These are phyloP conservation scores for Neospermospora avenae DNA, from an alignment of 2,329 filamentous ascomycete species.

Conservation along the genomic window DNA sequence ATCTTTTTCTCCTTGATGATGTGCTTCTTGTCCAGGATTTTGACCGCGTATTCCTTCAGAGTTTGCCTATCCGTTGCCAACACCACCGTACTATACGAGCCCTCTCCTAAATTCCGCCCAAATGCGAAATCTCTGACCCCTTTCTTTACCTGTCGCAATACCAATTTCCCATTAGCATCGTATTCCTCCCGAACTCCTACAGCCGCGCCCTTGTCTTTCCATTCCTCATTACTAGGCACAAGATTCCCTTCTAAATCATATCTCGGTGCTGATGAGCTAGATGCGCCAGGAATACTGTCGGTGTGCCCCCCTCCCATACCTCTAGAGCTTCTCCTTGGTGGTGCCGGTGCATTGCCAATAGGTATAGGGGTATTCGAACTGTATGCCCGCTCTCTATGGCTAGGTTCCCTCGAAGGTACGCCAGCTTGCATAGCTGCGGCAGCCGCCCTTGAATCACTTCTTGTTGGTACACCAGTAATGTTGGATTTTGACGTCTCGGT, in stretches of 20 bases:
- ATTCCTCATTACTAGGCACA: conserved; percentile 73
- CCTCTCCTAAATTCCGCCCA: conserved; percentile 85
- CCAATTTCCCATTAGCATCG: conserved; percentile 77
- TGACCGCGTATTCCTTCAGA: conserved; percentile 94
- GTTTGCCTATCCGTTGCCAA: conserved; percentile 92
- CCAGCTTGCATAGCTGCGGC: conserved; percentile 55
- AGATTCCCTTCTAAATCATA: conserved; percentile 57
- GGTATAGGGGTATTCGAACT: conserved; percentile 52
- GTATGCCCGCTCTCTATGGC: conserved; percentile 67
- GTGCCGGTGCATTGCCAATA: conserved; percentile 58
- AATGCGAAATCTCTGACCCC: conserved; percentile 97
- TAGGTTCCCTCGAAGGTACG: conserved; percentile 64
- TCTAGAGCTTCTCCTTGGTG: conserved; percentile 74
- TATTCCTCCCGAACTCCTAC: conserved; percentile 77
- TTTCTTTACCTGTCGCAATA: conserved; percentile 87
- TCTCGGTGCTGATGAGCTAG: conserved; percentile 37
- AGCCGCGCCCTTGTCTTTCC: conserved; percentile 93
- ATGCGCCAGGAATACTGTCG: conserved; percentile 30
- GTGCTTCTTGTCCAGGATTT: conserved; percentile 95
- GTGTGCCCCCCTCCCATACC: conserved; percentile 59
- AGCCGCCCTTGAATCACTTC: conserved; percentile 61
- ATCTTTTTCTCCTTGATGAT: conserved; percentile 99
- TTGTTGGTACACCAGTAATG: conserved; percentile 49
- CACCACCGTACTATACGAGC: conserved; percentile 95
- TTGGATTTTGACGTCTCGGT: conserved; percentile 58